Evolutionary conservation across 2,329 filamentous ascomycete genomes (phyloP), one percentile per base, ranked within the genome.

Genomic region (Fusarium oligoseptatum): DNA sequence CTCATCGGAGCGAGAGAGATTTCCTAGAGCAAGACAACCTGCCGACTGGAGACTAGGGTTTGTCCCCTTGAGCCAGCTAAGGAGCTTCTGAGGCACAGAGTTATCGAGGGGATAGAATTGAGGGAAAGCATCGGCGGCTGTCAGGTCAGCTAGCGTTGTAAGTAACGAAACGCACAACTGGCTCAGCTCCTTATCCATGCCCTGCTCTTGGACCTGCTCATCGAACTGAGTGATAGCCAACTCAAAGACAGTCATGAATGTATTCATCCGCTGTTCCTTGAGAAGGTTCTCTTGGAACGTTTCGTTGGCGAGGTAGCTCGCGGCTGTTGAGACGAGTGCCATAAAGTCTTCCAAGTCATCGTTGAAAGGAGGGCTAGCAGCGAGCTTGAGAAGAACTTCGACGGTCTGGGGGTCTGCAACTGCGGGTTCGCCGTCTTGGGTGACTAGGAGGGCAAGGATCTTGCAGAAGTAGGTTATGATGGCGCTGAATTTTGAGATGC

Each of bases 1-100:
- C 48, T 84, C 85, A 74, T 92, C 90, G 2, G 87, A 90, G 43
- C 91, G 88, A 7, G 88, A 88, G 41, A 92, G 81, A 77, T 92
- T 92, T 39, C 91, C 91, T 3, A 92, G 83, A 17, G 88, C 86
- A 4, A 92, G 85, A 71, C 90, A 92, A 1, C 89, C 90, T 6
- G 89, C 88, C 3, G 88, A 85, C 78, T 88, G 88, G 3, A 92
- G 84, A 55, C 84, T 82, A 0, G 81, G 71, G 69, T 87, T 80
- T 64, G 76, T 70, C 69, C 76, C 78, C 72, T 77, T 79, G 17
- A 90, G 80, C 88, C 89, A 91, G n/a, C 80, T 78, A 20, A 85
- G 81, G 1, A 90, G 81, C 0, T 81, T 84, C 32, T 82, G 80
- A 2, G 83, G 81, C 12, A 87, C 83, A 4, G 82, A 79, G 39